Evolutionary conservation across 192 early-diverging fungal genomes (phyloP).

Genomic region (Phycomyces blakesleeanus): DNA sequence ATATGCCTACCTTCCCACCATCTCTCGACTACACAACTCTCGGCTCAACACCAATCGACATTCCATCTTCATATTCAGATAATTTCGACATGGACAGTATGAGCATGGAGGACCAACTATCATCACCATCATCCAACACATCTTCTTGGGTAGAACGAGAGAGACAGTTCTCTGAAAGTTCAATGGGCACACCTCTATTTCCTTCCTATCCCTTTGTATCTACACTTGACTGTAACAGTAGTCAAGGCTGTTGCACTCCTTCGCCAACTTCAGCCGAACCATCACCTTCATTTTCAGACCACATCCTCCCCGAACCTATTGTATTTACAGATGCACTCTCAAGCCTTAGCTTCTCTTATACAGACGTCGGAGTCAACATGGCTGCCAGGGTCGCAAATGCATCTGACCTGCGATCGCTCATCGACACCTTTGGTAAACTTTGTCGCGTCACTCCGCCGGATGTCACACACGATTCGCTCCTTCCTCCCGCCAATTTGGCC

Average conservation of each 20-base stretch:
- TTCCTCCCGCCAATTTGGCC: background rate
- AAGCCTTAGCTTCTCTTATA: slow-evolving; percentile 21
- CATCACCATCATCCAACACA: background rate
- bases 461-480: background rate
- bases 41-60: slow-evolving; percentile 8
- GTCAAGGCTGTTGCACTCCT: background rate
- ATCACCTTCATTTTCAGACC: background rate
- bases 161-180: background rate
- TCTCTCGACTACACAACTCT: slow-evolving; percentile 10
- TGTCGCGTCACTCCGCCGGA: slow-evolving; percentile 6
- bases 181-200: slow-evolving; percentile 2
- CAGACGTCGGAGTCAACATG: slow-evolving; percentile 18
- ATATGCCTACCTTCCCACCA: background rate
- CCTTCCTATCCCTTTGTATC: background rate
- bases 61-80: slow-evolving; percentile 6
- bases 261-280: background rate
- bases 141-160: slow-evolving; percentile 6
- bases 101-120: slow-evolving; percentile 16
- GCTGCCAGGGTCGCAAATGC: slow-evolving; percentile 32
- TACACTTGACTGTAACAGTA: no score
- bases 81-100: background rate
- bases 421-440: slow-evolving; percentile 25
- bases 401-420: slow-evolving; percentile 25
- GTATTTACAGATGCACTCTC: slow-evolving; percentile 13
- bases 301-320: background rate